Evolutionary conservation across 2,329 filamentous ascomycete genomes (phyloP), one percentile per base, ranked within the genome.

Genomic region (Emmonsiellopsis sp.): DNA sequence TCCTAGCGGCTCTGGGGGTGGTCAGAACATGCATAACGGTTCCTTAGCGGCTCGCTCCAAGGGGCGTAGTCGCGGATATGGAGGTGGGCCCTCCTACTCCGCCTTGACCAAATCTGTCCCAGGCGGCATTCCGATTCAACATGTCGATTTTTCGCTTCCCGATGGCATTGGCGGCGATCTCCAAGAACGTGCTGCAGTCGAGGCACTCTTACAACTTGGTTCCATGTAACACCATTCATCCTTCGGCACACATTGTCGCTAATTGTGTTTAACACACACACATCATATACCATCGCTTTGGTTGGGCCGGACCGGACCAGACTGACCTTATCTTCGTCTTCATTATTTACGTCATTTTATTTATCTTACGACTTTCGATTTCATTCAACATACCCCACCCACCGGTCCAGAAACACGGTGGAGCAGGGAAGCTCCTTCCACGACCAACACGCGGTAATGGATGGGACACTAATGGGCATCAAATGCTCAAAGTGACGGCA

Each of bases 101-200:
- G 65, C 67, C 8, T 61, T 72, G 49, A 64, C 71, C 42, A 72
- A 72, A 55, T 70, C 69, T 21, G 63, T 68, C 47, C 72, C 73
- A 45, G 65, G 65, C 55, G 61, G 58, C 32, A 62, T 69, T 43
- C 66, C 65, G 11, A 60, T 68, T 55, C 64, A 67, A 52, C 64
- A 66, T 53, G 58, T 63, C 40, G 61, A 61, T 33, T 67, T 69
- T 55, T 60, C 62, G 39, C 54, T 65, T 37, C 63, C 65, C 31
- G 64, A 69, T 55, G 66, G 65, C 58, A 59, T 69, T 56, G 58
- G 57, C 34, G 55, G 52, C 31, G 55, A 60, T 54, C 59, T 61
- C 44, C 69, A 75, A 60, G 74, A 77, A 64, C 68, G 73, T 57
- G 72, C 72, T 49, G 74, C 74, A 32, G 71, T 76, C 54, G 74